Conservation (phyloP, 495 filamentous ascomycete genomes). For the Thozetella sp. region DNA sequence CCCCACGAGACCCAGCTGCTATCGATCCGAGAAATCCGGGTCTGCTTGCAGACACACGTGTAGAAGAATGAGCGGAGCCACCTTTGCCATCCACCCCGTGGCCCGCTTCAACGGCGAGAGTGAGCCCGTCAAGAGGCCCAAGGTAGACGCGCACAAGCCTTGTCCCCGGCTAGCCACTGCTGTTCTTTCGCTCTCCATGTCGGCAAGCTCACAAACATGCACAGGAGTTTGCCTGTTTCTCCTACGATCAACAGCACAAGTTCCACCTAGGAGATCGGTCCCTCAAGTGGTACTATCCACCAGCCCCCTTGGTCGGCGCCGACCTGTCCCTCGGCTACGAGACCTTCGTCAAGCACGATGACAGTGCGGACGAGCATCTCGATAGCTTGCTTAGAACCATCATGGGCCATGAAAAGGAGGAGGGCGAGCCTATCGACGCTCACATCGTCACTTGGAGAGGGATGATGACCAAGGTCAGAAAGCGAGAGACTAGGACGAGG, state of each 20-base stretch:
- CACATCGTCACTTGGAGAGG: slow-evolving; percentile 94
- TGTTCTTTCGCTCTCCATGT: background rate
- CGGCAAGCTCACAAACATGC: background rate
- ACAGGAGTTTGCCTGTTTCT: slow-evolving; percentile 88
- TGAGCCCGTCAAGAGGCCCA: slow-evolving; percentile 65
- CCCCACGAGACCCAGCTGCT: background rate
- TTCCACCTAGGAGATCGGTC: slow-evolving; percentile 77
- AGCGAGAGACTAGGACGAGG: background rate
- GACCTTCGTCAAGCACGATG: slow-evolving; percentile 81
- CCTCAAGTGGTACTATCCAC: slow-evolving; percentile 85
- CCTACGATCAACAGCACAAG: slow-evolving; percentile 81
- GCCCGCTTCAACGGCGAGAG: slow-evolving; percentile 61
- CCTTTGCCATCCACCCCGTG: slow-evolving; percentile 64
- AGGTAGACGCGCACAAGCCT: slow-evolving; percentile 34
- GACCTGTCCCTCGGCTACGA: slow-evolving; percentile 81
- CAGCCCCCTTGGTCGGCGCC: slow-evolving; percentile 55
- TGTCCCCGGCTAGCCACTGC: background rate
- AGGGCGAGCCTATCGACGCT: slow-evolving; percentile 65
- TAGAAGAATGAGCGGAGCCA: background rate
- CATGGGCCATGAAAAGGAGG: slow-evolving; percentile 66
- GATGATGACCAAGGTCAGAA: slow-evolving; percentile 92
- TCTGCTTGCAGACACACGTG: background rate
- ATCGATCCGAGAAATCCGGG: background rate
- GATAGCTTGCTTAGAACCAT: slow-evolving; percentile 82
- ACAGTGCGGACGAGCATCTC: slow-evolving; percentile 82